Percentiles rank a stretch among this genome's conserved stretches.
These are phyloP conservation scores for Forsythia viridissima DNA, from an alignment of 257 asterid genomes.

Conservation along the genomic window DNA sequence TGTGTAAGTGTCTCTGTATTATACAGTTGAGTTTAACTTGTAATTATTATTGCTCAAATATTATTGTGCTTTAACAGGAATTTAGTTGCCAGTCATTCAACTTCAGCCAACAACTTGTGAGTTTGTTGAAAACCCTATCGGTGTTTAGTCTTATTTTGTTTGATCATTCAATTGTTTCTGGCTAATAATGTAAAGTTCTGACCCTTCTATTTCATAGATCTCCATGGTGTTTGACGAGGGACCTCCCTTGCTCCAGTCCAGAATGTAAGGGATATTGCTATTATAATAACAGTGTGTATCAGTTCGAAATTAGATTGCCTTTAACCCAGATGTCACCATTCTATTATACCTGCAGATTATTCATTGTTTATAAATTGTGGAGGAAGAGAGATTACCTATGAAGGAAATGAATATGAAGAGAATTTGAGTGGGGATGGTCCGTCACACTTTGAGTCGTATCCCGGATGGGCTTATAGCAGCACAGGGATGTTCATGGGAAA, in stretches of 20 bases:
- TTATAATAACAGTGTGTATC: background rate
- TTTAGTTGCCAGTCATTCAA: constrained; percentile 68
- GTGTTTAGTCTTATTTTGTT: background rate
- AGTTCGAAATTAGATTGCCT: background rate
- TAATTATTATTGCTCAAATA: constrained; percentile 18
- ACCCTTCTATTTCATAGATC: constrained; percentile 31
- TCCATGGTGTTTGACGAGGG: constrained; percentile 72
- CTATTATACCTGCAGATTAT: constrained; percentile 46
- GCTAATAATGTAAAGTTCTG: constrained; percentile 16
- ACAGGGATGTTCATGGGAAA: constrained; percentile 52
- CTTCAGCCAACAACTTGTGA: constrained; percentile 57
- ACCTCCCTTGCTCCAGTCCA: constrained; percentile 61
- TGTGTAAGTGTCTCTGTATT: constrained; percentile 46
- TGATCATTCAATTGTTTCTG: background rate
- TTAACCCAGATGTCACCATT: constrained; percentile 10
- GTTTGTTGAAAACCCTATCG: constrained; percentile 28
- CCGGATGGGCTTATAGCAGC: constrained; percentile 84
- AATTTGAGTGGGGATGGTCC: constrained; percentile 53
- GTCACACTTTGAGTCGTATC: constrained; percentile 43
- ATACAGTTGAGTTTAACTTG: background rate
- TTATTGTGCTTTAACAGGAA: constrained; percentile 52
- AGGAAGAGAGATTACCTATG: constrained; percentile 43
- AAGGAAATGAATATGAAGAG: constrained; percentile 61
- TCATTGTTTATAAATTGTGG: constrained; percentile 82
- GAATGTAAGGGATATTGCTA: constrained; percentile 38